Percentiles rank a stretch among this genome's conserved stretches.
Evolutionary conservation across 169 alveolate species (phyloP).

Genomic region (Eimeria sp.): DNA sequence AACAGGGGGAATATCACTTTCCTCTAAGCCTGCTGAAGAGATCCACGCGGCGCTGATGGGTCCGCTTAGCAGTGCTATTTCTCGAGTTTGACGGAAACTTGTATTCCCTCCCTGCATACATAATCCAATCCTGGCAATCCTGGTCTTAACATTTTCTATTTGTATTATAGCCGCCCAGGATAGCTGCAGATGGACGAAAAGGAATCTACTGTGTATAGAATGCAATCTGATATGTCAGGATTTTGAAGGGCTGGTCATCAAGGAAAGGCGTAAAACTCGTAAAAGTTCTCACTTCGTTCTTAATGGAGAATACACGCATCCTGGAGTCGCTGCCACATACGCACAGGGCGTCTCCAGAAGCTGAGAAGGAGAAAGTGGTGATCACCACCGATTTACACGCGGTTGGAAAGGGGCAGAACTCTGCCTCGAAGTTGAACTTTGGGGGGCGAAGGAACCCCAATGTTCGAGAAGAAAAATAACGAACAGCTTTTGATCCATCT

Average conservation of each 20-base stretch:
- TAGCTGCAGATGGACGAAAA: background rate
- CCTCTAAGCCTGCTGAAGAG: slow-evolving; percentile 4
- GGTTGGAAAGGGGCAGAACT: slow-evolving; percentile 27
- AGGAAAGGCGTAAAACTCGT: background rate
- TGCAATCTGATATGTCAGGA: background rate
- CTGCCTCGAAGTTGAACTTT: slow-evolving; percentile 25
- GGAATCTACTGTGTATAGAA: background rate
- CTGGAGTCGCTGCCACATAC: slow-evolving; percentile 74
- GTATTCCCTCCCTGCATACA: slow-evolving; percentile 26
- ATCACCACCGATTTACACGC: slow-evolving; percentile 37
- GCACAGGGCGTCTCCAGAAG: slow-evolving; percentile 44
- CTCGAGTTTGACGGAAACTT: slow-evolving; percentile 28
- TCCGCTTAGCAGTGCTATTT: slow-evolving; percentile 75
- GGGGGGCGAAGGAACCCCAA: slow-evolving; percentile 25
- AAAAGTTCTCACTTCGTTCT: slow-evolving; percentile 12
- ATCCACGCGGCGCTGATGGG: slow-evolving; percentile 63
- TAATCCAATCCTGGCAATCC: background rate
- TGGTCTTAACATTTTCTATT: background rate
- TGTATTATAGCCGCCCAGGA: no score
- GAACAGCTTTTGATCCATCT: slow-evolving; percentile 49
- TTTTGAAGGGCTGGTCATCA: background rate
- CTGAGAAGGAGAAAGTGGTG: slow-evolving; percentile 61
- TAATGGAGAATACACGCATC: slow-evolving; percentile 57
- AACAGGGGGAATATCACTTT: background rate
- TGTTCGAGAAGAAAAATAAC: slow-evolving; percentile 9